Evolutionary conservation across 2,329 filamentous ascomycete species (phyloP), one percentile per base, ranked within the genome.

Genomic region (Monosporascus sp.): DNA sequence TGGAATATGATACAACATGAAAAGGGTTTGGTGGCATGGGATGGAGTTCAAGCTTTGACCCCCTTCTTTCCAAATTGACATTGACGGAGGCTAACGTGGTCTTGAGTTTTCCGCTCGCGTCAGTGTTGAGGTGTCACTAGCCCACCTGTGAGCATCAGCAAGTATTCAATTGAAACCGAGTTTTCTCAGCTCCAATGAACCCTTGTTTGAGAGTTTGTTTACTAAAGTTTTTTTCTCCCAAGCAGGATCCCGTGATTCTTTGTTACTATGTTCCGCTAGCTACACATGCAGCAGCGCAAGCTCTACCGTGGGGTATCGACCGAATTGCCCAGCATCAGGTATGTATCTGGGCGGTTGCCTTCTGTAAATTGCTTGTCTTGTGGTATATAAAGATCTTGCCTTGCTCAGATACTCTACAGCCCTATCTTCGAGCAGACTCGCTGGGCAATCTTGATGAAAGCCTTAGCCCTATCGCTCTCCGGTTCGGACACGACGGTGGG

Each of bases 401-500:
- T 17, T 37, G 20, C 16, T 41, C 38, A 9, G 20, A 31, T 40
- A 38, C 40, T 17, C 53, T 59, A 66, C 34, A 75, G 52, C 17
- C 71, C 72, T 56, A 84, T 73, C 62, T 76, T 81, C 1, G 59
- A 64, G 16, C 69, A 73, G 31, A 87, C 73, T 26, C 73, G 69
- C 52, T 79, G 74, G 1, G 90, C 90, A 66, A 96, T 85, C 19
- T 77, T 74, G 53, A 86, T 72, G 67, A 97, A 99, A 1, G 85
- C 84, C 51, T 77, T 73, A 1, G 89, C 87, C 61, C 90, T 83
- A 34, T 82, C 79, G 61, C 90, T 91, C 1, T 84, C 78, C 7
- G 93, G 91, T 69, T 96, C 90, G 1, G 90, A 83, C 2, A 96
- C 91, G 0, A 97, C 89, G 1, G 92, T 97, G 4, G 94, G 94